A percentile compares a stretch with the other conserved stretches of the same genome.
These are phyloP conservation scores for Dothistroma pini DNA, from an alignment of 2,329 filamentous ascomycete species.

Conservation along the genomic window DNA sequence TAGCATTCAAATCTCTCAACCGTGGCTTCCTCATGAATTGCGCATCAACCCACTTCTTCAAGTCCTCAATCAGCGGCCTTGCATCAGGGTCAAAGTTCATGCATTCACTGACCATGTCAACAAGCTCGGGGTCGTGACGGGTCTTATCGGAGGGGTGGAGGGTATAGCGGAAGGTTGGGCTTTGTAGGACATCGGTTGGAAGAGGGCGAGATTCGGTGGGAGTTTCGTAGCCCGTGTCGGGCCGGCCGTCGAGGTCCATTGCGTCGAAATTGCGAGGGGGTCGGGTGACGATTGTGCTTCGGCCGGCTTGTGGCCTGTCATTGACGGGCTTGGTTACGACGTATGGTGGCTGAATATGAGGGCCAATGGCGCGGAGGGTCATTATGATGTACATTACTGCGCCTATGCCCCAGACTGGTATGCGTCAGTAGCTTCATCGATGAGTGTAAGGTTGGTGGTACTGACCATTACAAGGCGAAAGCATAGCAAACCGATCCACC, in stretches of 20 bases:
- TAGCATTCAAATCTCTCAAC: background rate
- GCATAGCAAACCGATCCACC: background rate
- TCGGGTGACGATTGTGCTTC: background rate
- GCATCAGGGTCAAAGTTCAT: background rate
- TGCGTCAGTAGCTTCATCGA: background rate
- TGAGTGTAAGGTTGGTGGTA: background rate
- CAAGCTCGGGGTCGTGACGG: background rate
- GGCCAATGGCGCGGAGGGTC: background rate
- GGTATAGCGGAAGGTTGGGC: background rate
- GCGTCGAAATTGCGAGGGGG: background rate
- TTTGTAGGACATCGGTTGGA: background rate
- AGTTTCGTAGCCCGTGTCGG: background rate
- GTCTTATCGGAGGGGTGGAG: background rate
- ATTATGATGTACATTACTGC: background rate
- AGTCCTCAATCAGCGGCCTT: background rate
- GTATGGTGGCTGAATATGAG: background rate
- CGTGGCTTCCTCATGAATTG: background rate
- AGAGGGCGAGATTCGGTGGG: background rate
- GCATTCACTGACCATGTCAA: background rate
- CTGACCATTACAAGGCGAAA: background rate
- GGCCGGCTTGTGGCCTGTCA: background rate
- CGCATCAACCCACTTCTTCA: background rate
- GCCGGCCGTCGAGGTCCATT: background rate
- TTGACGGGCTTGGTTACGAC: background rate
- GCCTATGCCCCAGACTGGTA: slow-evolving; percentile 3